Evolutionary conservation across 331 rosid species (phyloP), one percentile per base, ranked within the genome.

Genomic region (Quercus phellos): DNA sequence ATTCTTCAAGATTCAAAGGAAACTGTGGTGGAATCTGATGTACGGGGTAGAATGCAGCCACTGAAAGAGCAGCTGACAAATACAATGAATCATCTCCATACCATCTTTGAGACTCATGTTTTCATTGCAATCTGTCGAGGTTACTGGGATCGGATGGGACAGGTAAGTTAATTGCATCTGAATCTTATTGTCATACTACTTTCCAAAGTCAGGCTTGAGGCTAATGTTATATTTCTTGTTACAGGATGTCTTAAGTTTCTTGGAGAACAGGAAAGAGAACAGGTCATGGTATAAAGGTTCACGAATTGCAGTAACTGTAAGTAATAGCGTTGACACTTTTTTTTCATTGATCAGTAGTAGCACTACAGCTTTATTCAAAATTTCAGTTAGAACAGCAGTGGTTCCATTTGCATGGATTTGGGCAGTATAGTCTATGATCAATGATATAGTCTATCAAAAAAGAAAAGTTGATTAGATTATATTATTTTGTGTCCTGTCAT

Each of bases 141-240:
- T 72, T 95, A 87, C 70, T 93, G 98, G 99, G 98, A 95, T 79
- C 94, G 92, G n/a, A 86, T 95, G 96, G 99, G 99, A 71, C 96
- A 94, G 88, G 99, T 88, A 72, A 77, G 76, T 76, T 81, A 58
- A 56, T 74, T 73, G 63, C 46, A 17, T 67, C 56, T 71, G 51
- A 35, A 30, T 74, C 21, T 71, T 17, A 51, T 42, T 53, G n/a
- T 9, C 42, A 53, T 38, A 16, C 27, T 3, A 12, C 42, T 16
- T 54, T 29, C 51, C 18, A 61, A 71, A 55, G 43, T 8, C 30
- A n/a, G 19, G 43, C 19, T 70, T 6, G 17, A 5, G 14, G 75
- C 74, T 73, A 27, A 58, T 19, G 8, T 53, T 70, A 61, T 73
- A 46, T 77, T 67, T 51, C 50, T 55, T 77, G 72, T 78, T 32